Conservation (phyloP, 176 grass and related monocot genomes). For the Rhynchospora breviuscula region DNA sequence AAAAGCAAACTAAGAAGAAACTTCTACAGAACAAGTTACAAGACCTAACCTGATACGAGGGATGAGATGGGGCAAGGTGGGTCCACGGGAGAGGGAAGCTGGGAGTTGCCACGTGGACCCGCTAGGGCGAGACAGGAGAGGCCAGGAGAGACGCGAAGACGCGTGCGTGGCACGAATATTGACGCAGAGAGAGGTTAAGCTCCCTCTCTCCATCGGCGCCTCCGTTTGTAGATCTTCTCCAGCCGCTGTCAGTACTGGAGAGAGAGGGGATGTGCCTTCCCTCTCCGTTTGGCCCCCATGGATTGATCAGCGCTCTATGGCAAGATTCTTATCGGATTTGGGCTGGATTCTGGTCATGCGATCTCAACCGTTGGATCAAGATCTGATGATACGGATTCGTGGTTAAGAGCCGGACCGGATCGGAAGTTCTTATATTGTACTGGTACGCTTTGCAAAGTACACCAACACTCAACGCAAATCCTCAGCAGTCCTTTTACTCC, state of each 20-base stretch:
- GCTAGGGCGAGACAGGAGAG: background rate
- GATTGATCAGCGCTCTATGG: background rate
- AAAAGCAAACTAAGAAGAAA: background rate
- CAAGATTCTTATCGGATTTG: constrained; percentile 9
- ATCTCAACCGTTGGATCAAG: background rate
- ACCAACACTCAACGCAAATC: no score
- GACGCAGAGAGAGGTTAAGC: constrained; percentile 16
- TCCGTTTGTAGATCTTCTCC: background rate
- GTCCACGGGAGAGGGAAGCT: background rate
- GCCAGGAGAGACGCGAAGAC: background rate
- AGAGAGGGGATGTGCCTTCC: background rate
- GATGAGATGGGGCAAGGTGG: background rate
- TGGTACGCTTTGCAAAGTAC: no score
- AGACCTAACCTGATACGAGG: constrained; percentile 4
- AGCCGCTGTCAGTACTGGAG: background rate
- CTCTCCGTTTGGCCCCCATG: background rate
- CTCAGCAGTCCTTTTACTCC: no score
- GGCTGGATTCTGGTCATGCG: background rate
- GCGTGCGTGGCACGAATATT: constrained; percentile 4
- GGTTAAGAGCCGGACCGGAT: no score
- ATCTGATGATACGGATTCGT: background rate
- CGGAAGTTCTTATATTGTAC: no score
- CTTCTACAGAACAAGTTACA: background rate
- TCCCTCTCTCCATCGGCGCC: constrained; percentile 11
- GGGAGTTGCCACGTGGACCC: constrained; percentile 7